Evolutionary conservation across 2,329 filamentous ascomycete species (phyloP).

Genomic region (Cadophora sp.): DNA sequence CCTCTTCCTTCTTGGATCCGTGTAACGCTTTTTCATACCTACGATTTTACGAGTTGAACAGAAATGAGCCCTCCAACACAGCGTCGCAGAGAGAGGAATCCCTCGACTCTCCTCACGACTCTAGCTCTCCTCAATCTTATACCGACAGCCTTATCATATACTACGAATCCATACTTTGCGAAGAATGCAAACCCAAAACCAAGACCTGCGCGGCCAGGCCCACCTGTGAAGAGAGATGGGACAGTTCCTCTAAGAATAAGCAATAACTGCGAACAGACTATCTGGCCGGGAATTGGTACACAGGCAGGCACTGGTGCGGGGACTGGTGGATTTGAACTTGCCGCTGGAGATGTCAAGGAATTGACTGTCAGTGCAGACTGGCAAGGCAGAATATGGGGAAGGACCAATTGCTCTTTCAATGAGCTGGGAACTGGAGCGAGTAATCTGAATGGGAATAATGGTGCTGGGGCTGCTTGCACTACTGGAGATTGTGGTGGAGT

Average conservation of each 20-base stretch:
- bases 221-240: slow-evolving; percentile 45
- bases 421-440: slow-evolving; percentile 62
- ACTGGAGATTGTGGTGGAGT: slow-evolving; percentile 80
- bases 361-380: slow-evolving; percentile 75
- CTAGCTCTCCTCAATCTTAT: slow-evolving; percentile 31
- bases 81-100: slow-evolving; percentile 24
- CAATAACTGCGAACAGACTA: slow-evolving; percentile 73
- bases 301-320: slow-evolving; percentile 73
- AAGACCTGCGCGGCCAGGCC: slow-evolving; percentile 38
- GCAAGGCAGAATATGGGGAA: slow-evolving; percentile 83
- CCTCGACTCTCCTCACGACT: slow-evolving; percentile 26
- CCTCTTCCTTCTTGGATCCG: slow-evolving; percentile 4
- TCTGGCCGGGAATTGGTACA: slow-evolving; percentile 80
- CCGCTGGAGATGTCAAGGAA: slow-evolving; percentile 60
- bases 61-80: slow-evolving; percentile 27
- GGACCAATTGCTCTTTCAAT: slow-evolving; percentile 83
- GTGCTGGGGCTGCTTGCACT: slow-evolving; percentile 63
- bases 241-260: slow-evolving; percentile 68
- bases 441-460: slow-evolving; percentile 49
- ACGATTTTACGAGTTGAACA: slow-evolving; percentile 22
- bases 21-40: not conserved
- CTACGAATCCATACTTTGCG: slow-evolving; percentile 30
- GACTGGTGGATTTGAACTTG: slow-evolving; percentile 72
- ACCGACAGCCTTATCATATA: slow-evolving; percentile 29
- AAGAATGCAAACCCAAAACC: slow-evolving; percentile 25